Evolutionary conservation across 2,329 filamentous ascomycete genomes (phyloP), one percentile per base, ranked within the genome.

Genomic region (Fusarium stilboides): DNA sequence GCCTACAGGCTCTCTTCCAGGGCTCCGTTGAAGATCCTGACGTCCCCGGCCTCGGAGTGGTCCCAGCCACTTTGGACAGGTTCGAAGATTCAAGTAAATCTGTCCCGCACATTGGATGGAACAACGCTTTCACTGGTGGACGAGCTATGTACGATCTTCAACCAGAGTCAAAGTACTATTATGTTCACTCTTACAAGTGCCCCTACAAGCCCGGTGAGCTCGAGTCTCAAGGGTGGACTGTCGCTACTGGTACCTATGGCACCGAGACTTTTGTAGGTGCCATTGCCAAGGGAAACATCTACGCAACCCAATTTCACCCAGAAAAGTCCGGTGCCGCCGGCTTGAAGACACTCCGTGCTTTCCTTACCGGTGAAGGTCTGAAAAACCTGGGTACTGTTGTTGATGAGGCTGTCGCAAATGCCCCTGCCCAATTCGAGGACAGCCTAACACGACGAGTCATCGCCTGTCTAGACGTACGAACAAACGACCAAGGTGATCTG

Each of bases 21-120:
- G 92, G 92, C 10, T 98, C 96, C 0, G 88, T 89, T 40, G 96
- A 99, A 79, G 91, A 93, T 69, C 83, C 89, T 1, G 80, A 84
- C 19, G 89, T 93, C 15, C 81, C 89, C 4, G 96, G 96, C 2
- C 83, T 99, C 47, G 92, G 91, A 7, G 45, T 97, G 28, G 89
- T 98, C 65, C 89, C 91, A 44, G 88, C 87, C 39, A 83, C 82
- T 13, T 87, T 99, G 69, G 85, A 88, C 76, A 90, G 91, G 64
- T 99, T 99, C 82, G 84, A 93, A 77, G 89, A 93, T 77, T 79
- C 81, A 33, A 83, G 88, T 74, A 98, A 98, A 82, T 91, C 94
- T 37, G 97, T 99, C n/a, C 96, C 96, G 39, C 97, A 99, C 82
- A 99, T 99, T 79, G 96, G 96, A 57, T 99, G 96, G 96, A 99